These are phyloP conservation scores for Pleurozium schreberi DNA, from an alignment of 225 moss, liverwort and hornwort genomes.

Conservation along the genomic window DNA sequence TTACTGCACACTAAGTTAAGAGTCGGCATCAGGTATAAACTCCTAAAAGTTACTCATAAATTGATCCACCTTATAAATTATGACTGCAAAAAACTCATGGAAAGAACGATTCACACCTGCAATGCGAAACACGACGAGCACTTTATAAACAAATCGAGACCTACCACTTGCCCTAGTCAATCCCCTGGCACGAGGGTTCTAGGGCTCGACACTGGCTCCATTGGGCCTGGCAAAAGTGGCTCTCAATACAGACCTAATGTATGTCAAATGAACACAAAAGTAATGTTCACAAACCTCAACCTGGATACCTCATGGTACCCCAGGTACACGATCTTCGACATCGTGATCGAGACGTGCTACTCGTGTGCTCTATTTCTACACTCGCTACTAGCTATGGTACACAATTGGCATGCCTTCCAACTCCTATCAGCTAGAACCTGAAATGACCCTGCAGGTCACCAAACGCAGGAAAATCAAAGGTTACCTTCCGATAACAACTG, in stretches of 20 bases:
- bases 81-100: neutral
- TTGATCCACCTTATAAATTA: neutral
- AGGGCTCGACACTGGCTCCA: neutral
- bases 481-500: neutral
- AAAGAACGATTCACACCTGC: neutral
- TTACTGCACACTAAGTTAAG: too few species aligned
- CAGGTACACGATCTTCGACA: neutral
- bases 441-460: constrained; percentile 13
- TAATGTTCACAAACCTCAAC: neutral
- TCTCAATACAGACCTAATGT: neutral
- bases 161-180: neutral
- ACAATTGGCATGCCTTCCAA: constrained; percentile 9
- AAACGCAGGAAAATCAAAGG: neutral
- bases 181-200: neutral
- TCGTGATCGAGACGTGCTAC: neutral
- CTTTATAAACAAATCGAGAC: constrained; percentile 1
- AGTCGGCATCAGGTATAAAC: too few species aligned
- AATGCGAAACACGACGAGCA: neutral
- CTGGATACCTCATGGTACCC: neutral
- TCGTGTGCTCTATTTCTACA: neutral
- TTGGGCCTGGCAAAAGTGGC: constrained; percentile 1
- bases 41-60: neutral
- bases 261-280: neutral
- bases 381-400: constrained; percentile 15
- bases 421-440: neutral